These are phyloP conservation scores for Vararia minispora DNA, from an alignment of 768 basidiomycete species.

Conservation along the genomic window DNA sequence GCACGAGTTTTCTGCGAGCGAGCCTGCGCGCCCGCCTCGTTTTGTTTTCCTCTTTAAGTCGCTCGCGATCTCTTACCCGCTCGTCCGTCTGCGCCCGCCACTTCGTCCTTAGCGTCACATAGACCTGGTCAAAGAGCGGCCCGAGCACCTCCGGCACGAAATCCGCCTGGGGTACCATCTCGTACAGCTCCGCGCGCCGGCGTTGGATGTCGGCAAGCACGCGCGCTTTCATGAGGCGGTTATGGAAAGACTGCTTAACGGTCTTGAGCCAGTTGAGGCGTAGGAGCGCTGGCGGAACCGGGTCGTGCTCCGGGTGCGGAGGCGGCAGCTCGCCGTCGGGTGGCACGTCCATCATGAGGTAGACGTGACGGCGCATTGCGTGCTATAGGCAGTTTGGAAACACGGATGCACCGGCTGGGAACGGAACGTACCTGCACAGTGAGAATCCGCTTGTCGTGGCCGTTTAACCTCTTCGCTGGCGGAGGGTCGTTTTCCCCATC, in stretches of 20 bases:
- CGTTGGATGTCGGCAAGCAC: conserved; percentile 49
- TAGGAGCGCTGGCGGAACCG: too few relatives aligned
- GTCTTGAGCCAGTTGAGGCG: conserved; percentile 79
- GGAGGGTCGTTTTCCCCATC: conserved; percentile 10
- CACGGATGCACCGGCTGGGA: background rate
- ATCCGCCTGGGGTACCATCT: conserved; percentile 52
- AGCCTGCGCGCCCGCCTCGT: conserved; percentile 49
- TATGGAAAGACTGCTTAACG: conserved; percentile 62
- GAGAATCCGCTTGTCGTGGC: conserved; percentile 53
- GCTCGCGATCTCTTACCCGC: conserved; percentile 28
- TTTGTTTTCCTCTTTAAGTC: conserved; percentile 49
- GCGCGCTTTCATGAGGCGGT: conserved; percentile 57
- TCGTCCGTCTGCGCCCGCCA: conserved; percentile 49
- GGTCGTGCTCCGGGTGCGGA: conserved; percentile 47
- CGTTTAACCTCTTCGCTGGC: conserved; percentile 38
- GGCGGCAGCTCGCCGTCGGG: conserved; percentile 50
- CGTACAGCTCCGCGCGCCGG: conserved; percentile 45
- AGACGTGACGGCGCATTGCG: conserved; percentile 59
- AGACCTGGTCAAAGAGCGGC: conserved; percentile 57
- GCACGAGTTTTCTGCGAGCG: conserved; percentile 51
- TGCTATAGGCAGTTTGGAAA: conserved; percentile 30
- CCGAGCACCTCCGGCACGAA: conserved; percentile 54
- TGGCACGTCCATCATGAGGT: conserved; percentile 44
- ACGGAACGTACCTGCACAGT: conserved; percentile 48
- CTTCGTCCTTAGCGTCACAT: conserved; percentile 57